Percentiles rank a stretch among this genome's conserved stretches.
Conservation (phyloP, 306 rosid species). For the Canavalia gladiata region DNA sequence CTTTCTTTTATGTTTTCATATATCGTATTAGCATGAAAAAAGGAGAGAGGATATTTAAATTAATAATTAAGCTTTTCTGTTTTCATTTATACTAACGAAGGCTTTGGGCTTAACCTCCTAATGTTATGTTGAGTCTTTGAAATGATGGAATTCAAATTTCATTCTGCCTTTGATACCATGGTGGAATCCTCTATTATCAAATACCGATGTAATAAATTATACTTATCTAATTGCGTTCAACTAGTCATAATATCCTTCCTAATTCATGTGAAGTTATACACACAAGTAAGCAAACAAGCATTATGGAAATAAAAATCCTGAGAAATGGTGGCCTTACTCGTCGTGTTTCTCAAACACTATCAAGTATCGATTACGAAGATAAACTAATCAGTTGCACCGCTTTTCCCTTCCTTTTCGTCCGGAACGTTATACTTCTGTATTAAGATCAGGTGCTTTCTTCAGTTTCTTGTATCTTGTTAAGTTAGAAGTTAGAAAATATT, state of each 20-base stretch:
- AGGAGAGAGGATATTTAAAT: slow-evolving; percentile 45
- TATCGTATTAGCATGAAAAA: slow-evolving; percentile 9
- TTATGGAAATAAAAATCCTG: background rate
- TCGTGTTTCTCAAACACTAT: background rate
- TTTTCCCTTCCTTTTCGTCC: too few relatives aligned
- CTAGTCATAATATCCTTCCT: background rate
- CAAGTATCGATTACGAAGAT: background rate
- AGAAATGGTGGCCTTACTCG: background rate
- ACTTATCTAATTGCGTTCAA: background rate
- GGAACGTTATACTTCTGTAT: too few relatives aligned
- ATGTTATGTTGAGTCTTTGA: slow-evolving; percentile 2
- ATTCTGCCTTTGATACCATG: background rate
- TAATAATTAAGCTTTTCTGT: slow-evolving; percentile 48
- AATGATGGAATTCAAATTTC: slow-evolving; percentile 14
- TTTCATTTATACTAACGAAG: slow-evolving; percentile 38
- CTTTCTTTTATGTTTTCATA: slow-evolving; percentile 1
- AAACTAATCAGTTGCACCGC: too few relatives aligned
- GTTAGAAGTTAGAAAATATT: too few relatives aligned
- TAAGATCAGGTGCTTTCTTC: too few relatives aligned
- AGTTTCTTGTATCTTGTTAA: too few relatives aligned
- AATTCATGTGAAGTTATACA: background rate
- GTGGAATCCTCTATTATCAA: background rate
- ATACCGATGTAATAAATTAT: background rate
- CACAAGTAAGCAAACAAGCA: background rate
- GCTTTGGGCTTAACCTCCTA: background rate